Conservation (phyloP, 345 rosid genomes). For the Firmiana major region DNA sequence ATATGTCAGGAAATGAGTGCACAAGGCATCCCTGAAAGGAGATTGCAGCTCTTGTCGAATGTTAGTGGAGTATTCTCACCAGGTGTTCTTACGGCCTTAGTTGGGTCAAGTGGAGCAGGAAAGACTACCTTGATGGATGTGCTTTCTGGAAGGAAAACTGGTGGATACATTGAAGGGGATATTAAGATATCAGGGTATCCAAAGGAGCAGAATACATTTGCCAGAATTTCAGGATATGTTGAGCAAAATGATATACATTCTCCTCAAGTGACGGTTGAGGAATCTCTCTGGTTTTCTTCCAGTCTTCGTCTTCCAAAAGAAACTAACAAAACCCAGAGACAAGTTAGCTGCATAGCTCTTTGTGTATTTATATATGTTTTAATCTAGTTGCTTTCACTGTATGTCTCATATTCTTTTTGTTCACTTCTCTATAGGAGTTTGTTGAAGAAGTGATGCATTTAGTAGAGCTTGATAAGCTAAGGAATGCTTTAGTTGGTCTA, state of each 20-base stretch:
- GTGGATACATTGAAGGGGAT: conserved; percentile 87
- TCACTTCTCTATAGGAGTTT: conserved; percentile 58
- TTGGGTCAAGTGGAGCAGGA: conserved; percentile 97
- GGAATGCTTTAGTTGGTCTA: conserved; percentile 79
- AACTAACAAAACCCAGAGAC: conserved; percentile 54
- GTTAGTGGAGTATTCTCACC: conserved; percentile 96
- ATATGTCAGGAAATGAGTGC: conserved; percentile 63
- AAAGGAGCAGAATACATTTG: conserved; percentile 80
- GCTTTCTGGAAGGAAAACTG: conserved; percentile 92
- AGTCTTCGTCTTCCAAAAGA: conserved; percentile 80
- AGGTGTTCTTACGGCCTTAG: conserved; percentile 89
- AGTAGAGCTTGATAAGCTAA: conserved; percentile 72
- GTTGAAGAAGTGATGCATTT: conserved; percentile 91
- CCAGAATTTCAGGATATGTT: conserved; percentile 90
- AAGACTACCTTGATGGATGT: conserved; percentile 98
- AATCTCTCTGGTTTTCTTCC: conserved; percentile 86
- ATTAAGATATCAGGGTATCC: conserved; percentile 75
- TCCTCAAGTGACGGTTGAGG: conserved; percentile 93
- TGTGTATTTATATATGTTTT: conserved; percentile 5
- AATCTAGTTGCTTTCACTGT: neutral
- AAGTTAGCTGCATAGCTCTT: conserved; percentile 34
- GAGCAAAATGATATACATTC: conserved; percentile 97
- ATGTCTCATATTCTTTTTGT: conserved; percentile 5
- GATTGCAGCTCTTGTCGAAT: conserved; percentile 61
- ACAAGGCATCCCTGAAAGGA: conserved; percentile 68